These are phyloP conservation scores for Nakaseomyces delphensis DNA, from an alignment of 1,139 yeast species.

Conservation along the genomic window DNA sequence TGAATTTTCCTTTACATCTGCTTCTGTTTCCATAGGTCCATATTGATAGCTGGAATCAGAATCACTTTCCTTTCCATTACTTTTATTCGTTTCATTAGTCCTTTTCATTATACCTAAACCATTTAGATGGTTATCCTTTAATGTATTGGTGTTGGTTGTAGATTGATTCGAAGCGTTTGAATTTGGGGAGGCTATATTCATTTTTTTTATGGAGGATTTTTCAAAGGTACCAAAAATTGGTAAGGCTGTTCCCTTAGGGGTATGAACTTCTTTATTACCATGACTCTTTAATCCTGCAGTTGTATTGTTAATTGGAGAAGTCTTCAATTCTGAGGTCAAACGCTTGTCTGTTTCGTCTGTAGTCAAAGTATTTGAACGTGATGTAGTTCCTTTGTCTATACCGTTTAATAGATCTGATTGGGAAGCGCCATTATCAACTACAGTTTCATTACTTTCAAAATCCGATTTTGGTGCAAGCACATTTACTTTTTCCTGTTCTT, in stretches of 20 bases:
- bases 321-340: too few relatives aligned
- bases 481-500: background rate
- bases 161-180: background rate
- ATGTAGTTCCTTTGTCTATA: too few relatives aligned
- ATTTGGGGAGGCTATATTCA: background rate
- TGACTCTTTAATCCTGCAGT: too few relatives aligned
- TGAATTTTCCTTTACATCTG: background rate
- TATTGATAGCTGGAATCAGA: background rate
- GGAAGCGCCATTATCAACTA: too few relatives aligned
- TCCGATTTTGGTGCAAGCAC: background rate
- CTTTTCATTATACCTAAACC: conserved; percentile 1
- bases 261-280: background rate
- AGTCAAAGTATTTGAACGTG: too few relatives aligned
- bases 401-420: too few relatives aligned
- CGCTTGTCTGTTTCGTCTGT: too few relatives aligned
- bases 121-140: background rate
- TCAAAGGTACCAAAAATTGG: background rate
- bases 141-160: background rate
- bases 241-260: background rate
- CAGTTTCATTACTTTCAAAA: background rate
- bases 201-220: background rate
- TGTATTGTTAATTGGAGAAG: too few relatives aligned
- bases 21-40: background rate
- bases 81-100: background rate
- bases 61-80: background rate